Evolutionary conservation across 352 stramenopile species (phyloP).

Genomic region (Phytophthora tentaculata): DNA sequence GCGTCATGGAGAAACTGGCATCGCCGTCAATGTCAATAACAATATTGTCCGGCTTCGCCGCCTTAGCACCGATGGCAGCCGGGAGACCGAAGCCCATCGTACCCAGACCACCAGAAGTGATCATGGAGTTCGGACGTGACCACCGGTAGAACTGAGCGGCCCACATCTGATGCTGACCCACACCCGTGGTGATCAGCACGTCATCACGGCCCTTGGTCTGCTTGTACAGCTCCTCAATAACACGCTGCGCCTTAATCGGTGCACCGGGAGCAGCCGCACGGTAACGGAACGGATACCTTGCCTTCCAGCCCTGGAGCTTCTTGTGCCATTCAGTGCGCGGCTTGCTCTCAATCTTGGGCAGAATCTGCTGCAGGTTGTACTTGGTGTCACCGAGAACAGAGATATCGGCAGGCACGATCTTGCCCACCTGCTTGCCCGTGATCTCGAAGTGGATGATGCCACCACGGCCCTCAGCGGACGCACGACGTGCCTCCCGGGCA

Average conservation of each 20-base stretch:
- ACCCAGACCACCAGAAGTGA: slow-evolving; percentile 93
- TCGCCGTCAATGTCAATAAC: slow-evolving; percentile 96
- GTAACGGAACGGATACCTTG: slow-evolving; percentile 94
- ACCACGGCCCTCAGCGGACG: slow-evolving; percentile 90
- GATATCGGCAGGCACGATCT: slow-evolving; percentile 86
- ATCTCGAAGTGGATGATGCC: slow-evolving; percentile 98
- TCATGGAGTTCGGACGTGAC: slow-evolving; percentile 93
- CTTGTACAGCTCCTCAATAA: slow-evolving; percentile 94
- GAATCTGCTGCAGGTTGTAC: slow-evolving; percentile 93
- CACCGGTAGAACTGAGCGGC: slow-evolving; percentile 96
- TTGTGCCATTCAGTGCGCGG: slow-evolving; percentile 92
- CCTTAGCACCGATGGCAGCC: slow-evolving; percentile 94
- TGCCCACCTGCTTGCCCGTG: slow-evolving; percentile 85
- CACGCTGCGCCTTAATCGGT: slow-evolving; percentile 94
- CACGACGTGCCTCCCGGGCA: slow-evolving; percentile 91
- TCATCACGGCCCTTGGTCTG: slow-evolving; percentile 92
- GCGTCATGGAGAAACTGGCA: slow-evolving; percentile 97
- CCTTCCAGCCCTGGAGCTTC: slow-evolving; percentile 91
- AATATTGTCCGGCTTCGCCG: slow-evolving; percentile 86
- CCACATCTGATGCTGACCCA: slow-evolving; percentile 98
- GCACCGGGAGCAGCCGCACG: slow-evolving; percentile 66
- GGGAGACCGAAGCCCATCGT: slow-evolving; percentile 96
- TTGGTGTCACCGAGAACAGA: slow-evolving; percentile 85
- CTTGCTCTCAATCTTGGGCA: slow-evolving; percentile 82
- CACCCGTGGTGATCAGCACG: slow-evolving; percentile 95